Conservation (phyloP, 805 yeast genomes). For the Wickerhamiella parazyma region DNA sequence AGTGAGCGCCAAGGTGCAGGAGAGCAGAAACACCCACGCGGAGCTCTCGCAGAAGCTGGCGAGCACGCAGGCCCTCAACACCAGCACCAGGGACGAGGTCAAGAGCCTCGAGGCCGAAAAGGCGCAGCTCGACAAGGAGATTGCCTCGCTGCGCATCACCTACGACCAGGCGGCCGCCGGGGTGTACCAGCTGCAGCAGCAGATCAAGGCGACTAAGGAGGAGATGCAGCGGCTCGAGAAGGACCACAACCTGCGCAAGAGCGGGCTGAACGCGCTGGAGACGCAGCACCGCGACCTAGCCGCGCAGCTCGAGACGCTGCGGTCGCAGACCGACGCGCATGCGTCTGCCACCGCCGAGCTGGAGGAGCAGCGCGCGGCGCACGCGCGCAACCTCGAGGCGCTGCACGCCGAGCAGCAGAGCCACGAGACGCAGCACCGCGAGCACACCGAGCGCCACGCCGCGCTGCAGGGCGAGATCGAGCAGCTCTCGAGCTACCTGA, state of each 20-base stretch:
- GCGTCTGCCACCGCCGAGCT: conserved; percentile 28
- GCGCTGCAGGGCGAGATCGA: conserved; percentile 14
- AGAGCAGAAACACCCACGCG: background rate
- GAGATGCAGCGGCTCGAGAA: conserved; percentile 28
- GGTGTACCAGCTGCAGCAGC: conserved; percentile 56
- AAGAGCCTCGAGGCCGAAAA: conserved; percentile 58
- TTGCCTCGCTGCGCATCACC: conserved; percentile 48
- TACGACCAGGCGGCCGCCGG: conserved; percentile 70
- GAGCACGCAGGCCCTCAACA: conserved; percentile 1
- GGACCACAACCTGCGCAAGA: conserved; percentile 18
- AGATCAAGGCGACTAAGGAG: conserved; percentile 43
- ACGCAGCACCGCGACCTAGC: conserved; percentile 16
- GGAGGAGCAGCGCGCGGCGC: conserved; percentile 10
- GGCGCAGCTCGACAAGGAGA: conserved; percentile 57
- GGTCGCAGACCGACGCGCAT: conserved; percentile 24
- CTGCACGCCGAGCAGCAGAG: conserved; percentile 11
- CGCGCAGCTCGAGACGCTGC: conserved; percentile 25
- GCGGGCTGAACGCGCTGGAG: conserved; percentile 18
- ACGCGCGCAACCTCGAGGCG: conserved; percentile 10
- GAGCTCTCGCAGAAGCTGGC: conserved; percentile 1
- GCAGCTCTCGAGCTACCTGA: conserved; percentile 4
- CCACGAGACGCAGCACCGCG: conserved; percentile 5
- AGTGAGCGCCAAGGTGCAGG: conserved; percentile 29
- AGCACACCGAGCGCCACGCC: conserved; percentile 8
- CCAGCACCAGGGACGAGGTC: conserved; percentile 39